Conservation (phyloP, 2,329 filamentous ascomycete species). For the Nigrospora oryzae region DNA sequence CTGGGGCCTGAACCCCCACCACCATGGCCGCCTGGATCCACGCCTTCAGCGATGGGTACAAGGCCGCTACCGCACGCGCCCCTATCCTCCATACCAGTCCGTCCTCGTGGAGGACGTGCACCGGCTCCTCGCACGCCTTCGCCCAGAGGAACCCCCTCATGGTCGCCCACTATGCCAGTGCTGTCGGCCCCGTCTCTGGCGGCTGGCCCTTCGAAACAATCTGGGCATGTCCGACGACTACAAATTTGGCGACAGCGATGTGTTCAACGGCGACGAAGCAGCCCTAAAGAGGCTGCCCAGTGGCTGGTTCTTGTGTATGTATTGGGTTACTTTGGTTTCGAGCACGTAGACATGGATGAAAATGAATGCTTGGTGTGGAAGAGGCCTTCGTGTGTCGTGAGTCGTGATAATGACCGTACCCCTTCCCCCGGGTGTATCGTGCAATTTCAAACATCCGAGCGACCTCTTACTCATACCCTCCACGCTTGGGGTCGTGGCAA, state of each 20-base stretch:
- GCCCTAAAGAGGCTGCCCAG: conserved; percentile 11
- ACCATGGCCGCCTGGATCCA: conserved; percentile 43
- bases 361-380: no score
- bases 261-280: conserved; percentile 35
- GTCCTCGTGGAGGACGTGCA: conserved; percentile 46
- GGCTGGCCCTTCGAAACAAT: conserved; percentile 45
- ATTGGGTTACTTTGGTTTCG: background rate
- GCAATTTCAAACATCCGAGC: no score
- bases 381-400: no score
- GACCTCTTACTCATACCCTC: no score
- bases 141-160: conserved; percentile 35
- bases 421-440: no score
- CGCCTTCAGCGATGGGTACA: conserved; percentile 43
- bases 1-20: conserved; percentile 32
- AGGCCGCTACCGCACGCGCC: conserved; percentile 32
- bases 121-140: conserved; percentile 39
- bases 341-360: no score
- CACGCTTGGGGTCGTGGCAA: no score
- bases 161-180: conserved; percentile 33
- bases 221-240: conserved; percentile 43
- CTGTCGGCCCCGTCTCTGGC: conserved; percentile 34
- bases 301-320: conserved; percentile 5
- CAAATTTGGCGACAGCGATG: conserved; percentile 40
- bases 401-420: no score
- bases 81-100: conserved; percentile 45